A percentile compares a stretch with the other conserved stretches of the same genome.
phyloP scores from a whole-genome alignment of 305 asterid genomes.

The Plantago coronopus region DNA sequence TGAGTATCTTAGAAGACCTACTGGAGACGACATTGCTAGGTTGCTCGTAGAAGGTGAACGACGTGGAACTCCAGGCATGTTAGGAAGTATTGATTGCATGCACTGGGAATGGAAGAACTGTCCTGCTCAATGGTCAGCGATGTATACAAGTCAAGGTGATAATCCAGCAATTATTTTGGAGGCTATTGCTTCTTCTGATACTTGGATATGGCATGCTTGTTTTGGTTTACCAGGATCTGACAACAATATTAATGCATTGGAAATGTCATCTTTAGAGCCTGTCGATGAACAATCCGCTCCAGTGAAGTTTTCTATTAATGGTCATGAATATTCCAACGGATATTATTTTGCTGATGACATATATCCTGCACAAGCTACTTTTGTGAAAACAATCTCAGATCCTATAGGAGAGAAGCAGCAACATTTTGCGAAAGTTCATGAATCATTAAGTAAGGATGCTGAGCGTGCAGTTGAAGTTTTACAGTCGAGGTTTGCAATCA shows the following conservation, averaged over 20 bases:
- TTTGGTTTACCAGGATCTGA: neutral
- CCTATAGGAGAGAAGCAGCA: neutral
- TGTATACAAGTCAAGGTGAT: neutral
- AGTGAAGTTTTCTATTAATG: neutral
- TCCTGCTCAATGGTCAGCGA: neutral
- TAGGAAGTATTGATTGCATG: neutral
- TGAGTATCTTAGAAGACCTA: neutral
- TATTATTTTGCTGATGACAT: neutral
- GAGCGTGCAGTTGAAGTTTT: slow-evolving; percentile 5
- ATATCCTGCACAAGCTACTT: neutral
- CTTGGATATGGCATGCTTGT: neutral
- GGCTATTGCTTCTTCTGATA: slow-evolving; percentile 2
- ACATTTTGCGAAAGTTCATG: slow-evolving; percentile 2
- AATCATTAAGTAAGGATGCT: neutral
- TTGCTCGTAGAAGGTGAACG: neutral
- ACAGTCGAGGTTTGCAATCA: neutral
- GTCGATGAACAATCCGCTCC: neutral
- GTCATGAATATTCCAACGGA: neutral
- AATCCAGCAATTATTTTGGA: neutral
- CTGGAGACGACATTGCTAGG: neutral
- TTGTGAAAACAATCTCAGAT: neutral
- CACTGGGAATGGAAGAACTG: neutral
- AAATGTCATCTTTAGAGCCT: neutral
- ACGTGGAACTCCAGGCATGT: neutral
- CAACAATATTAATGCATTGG: neutral